Base-by-base conservation (phyloP, 1,139 yeast species). In the Zygosaccharomyces pseudobailii region DNA sequence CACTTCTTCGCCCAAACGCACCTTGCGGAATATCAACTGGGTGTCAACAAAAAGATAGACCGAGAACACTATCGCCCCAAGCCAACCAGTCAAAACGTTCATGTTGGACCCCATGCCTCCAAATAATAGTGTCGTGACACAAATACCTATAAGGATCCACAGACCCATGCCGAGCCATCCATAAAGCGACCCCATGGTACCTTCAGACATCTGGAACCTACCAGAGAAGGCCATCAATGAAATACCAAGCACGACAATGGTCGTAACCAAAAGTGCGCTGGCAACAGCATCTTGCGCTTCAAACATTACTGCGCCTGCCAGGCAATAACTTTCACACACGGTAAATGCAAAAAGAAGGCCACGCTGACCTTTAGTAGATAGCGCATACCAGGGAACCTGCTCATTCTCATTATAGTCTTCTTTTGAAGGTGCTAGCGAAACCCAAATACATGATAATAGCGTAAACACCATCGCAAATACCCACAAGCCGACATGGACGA, bases 1-100 rank as follows among this genome's bases (percentile, higher is more conserved):
- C 19, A 90, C 76, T 58, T 87, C 95, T 58, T 89, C 96, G 55
- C 87, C 96, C 51, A 94, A 84, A 61, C 85, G 86, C 58, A 78
- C 84, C 49, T 82, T 84, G 61, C 87, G 84, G 79, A 88, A 76
- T 45, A 92, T 78, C 54, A 80, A 68, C 68, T 88, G 96, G 24
- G 96, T 88, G 65, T 88, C 96, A 45, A 87, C 79, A 48, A 88
- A 68, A 47, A 88, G 78, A 64, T 85, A 88, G 6, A 82, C 77
- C 21, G 85, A 73, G 67, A 88, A 89, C 5, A 88, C 69, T 33
- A 83, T 60, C 3, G 95, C 92, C n/a, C 95, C 96, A 42, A 83
- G 63, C 48, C 81, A 78, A 33, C 90, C 79, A 68, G 85, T 87
- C 4, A 82, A 69, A 55, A 84, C 65, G 58, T 85, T 88, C 42